A percentile compares a stretch with the other conserved stretches of the same genome.
These are phyloP conservation scores for Lumnitzera racemosa DNA, from an alignment of 345 rosid genomes.

Conservation along the genomic window DNA sequence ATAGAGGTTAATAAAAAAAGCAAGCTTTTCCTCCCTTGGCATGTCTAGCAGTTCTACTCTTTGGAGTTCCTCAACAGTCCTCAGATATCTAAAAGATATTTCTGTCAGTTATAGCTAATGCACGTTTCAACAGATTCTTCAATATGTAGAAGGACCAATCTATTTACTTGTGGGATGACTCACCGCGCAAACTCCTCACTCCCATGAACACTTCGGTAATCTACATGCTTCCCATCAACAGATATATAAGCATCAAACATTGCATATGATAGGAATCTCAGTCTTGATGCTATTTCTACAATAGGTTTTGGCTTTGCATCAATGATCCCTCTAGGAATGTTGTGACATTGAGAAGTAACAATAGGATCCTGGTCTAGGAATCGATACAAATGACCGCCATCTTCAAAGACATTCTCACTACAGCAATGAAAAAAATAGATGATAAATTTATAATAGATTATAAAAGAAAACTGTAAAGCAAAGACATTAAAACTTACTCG, in stretches of 20 bases:
- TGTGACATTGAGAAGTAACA: conserved; percentile 71
- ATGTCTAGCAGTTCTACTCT: conserved; percentile 60
- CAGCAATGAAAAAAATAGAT: conserved; percentile 11
- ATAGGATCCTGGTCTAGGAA: conserved; percentile 69
- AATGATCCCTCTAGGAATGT: conserved; percentile 72
- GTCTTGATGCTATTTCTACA: conserved; percentile 58
- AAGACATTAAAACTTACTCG: conserved; percentile 42
- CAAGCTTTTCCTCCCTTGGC: conserved; percentile 67
- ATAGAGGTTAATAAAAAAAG: conserved; percentile 79
- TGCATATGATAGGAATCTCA: conserved; percentile 51
- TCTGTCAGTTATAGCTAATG: conserved; percentile 3
- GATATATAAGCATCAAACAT: conserved; percentile 75
- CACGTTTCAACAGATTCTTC: not conserved
- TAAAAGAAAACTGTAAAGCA: conserved; percentile 8
- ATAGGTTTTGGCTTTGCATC: conserved; percentile 69
- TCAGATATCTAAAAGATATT: conserved; percentile 43
- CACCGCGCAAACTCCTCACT: conserved; percentile 96
- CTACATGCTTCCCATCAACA: conserved; percentile 73
- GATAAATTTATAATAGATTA: conserved; percentile 1
- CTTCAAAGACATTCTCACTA: conserved; percentile 84
- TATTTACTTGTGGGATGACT: not conserved
- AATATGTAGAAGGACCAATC: too few relatives aligned
- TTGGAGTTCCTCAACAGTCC: conserved; percentile 77
- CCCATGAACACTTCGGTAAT: conserved; percentile 84
- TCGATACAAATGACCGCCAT: conserved; percentile 72